Evolutionary conservation across 73 alveolate genomes (phyloP).

Genomic region (Symbiodinium pilosum): DNA sequence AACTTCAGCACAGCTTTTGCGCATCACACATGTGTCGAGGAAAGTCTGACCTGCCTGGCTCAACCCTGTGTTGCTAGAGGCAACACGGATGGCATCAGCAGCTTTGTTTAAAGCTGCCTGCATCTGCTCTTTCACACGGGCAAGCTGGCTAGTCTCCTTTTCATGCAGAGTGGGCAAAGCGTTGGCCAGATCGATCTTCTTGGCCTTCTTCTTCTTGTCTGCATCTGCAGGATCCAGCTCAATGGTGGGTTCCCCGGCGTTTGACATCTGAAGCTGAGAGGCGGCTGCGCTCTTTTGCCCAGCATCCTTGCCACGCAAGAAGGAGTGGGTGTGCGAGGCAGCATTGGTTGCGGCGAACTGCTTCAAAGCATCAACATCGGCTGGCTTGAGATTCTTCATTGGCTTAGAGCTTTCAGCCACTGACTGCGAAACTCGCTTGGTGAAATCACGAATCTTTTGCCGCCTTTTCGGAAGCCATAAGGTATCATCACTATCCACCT

Average conservation of each 20-base stretch:
- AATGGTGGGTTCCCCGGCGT: background rate
- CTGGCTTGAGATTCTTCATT: background rate
- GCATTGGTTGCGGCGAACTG: background rate
- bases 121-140: background rate
- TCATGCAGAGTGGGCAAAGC: background rate
- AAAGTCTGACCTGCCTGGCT: background rate
- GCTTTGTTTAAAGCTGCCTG: background rate
- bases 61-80: no score
- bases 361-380: background rate
- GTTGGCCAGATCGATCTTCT: background rate
- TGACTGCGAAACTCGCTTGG: background rate
- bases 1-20: background rate
- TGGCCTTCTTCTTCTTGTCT: background rate
- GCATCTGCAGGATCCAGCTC: background rate
- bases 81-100: background rate
- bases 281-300: background rate
- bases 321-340: background rate
- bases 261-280: background rate
- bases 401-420: background rate
- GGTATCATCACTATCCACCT: background rate
- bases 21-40: background rate
- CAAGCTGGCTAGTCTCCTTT: background rate
- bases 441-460: background rate
- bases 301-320: background rate
- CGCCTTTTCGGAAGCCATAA: background rate